These are phyloP conservation scores for Marsdenia floribunda DNA, from an alignment of 257 asterid species.

Conservation along the genomic window DNA sequence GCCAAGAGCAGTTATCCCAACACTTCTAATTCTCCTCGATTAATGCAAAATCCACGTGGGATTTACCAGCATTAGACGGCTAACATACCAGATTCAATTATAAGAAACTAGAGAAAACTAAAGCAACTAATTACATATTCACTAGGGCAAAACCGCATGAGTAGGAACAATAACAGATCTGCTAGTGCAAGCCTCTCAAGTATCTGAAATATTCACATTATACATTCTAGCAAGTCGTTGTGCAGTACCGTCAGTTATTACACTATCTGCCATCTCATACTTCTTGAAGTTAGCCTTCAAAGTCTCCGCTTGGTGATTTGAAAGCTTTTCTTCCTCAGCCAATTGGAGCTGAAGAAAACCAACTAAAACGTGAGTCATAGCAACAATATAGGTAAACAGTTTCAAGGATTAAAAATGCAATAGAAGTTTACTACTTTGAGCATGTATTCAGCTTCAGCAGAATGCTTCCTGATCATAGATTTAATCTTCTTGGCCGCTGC, in stretches of 20 bases:
- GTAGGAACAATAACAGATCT: too few relatives aligned
- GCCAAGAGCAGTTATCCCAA: too few relatives aligned
- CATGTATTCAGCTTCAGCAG: conserved; percentile 53
- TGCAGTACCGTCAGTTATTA: conserved; percentile 42
- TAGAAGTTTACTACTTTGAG: conserved; percentile 49
- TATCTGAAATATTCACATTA: conserved; percentile 27
- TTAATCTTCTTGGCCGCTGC: conserved; percentile 51
- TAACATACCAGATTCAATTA: not conserved
- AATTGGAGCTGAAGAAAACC: conserved; percentile 34
- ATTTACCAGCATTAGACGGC: too few relatives aligned
- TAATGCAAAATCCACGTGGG: too few relatives aligned
- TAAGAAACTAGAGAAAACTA: not conserved
- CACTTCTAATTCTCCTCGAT: too few relatives aligned
- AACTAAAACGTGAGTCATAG: not conserved
- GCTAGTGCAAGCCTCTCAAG: conserved; percentile 19
- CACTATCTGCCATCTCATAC: conserved; percentile 37
- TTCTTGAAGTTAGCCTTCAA: conserved; percentile 44
- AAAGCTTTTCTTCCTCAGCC: conserved; percentile 50
- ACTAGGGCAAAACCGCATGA: not conserved
- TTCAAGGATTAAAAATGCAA: not conserved
- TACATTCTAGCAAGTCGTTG: conserved; percentile 30
- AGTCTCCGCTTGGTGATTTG: conserved; percentile 40
- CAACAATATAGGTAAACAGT: not conserved
- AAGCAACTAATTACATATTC: not conserved
- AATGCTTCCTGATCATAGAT: conserved; percentile 35